Evolutionary conservation across 352 stramenopile genomes (phyloP).

Genomic region (Phytophthora citrophthora): DNA sequence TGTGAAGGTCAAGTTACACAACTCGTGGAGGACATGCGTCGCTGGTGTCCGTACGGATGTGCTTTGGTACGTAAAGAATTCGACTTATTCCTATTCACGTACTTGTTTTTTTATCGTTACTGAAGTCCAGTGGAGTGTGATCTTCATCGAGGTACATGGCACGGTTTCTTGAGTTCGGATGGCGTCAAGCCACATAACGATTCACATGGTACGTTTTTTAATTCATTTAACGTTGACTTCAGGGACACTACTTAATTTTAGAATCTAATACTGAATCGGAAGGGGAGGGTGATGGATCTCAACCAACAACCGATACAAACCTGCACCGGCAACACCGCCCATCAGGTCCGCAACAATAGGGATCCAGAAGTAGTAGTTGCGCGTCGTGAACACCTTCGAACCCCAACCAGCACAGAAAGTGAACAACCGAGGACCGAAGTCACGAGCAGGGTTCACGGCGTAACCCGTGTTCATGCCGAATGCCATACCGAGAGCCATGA

Average conservation of each 20-base stretch:
- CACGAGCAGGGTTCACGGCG: slow-evolving; percentile 56
- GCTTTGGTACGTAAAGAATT: too few relatives aligned
- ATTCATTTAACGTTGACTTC: too few relatives aligned
- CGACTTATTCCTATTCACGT: too few relatives aligned
- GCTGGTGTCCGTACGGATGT: background rate
- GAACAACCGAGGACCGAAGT: slow-evolving; percentile 54
- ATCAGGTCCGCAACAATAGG: slow-evolving; percentile 21
- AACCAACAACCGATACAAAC: slow-evolving; percentile 23
- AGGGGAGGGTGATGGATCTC: slow-evolving; percentile 46
- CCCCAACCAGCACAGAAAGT: slow-evolving; percentile 41
- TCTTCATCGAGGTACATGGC: too few relatives aligned
- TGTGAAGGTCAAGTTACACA: background rate
- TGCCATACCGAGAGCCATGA: slow-evolving; percentile 59
- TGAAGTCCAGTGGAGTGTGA: too few relatives aligned
- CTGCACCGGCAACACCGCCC: slow-evolving; percentile 37
- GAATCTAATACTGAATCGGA: too few relatives aligned
- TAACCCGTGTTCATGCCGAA: slow-evolving; percentile 59
- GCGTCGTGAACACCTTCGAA: slow-evolving; percentile 45
- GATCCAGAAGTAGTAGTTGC: slow-evolving; percentile 53
- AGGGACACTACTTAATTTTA: too few relatives aligned
- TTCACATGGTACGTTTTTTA: too few relatives aligned
- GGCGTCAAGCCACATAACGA: too few relatives aligned
- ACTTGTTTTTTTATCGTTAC: too few relatives aligned
- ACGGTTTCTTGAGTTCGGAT: too few relatives aligned
- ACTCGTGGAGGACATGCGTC: background rate